These are phyloP conservation scores for Botrytis squamosa DNA, from an alignment of 2,329 filamentous ascomycete genomes.

Conservation along the genomic window DNA sequence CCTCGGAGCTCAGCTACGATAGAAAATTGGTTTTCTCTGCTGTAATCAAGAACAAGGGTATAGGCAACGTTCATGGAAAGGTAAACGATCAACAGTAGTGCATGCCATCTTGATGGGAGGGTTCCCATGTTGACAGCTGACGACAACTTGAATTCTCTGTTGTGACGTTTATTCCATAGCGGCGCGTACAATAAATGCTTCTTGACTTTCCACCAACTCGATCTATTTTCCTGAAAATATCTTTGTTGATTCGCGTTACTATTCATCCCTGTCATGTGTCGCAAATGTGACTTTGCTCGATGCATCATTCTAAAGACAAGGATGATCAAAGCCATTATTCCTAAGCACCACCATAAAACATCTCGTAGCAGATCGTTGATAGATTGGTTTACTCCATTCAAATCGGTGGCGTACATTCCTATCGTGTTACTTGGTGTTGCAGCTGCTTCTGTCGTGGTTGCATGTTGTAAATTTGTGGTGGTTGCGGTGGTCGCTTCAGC, in stretches of 20 bases:
- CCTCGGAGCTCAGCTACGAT: constrained; percentile 81
- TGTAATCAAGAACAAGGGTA: constrained; percentile 62
- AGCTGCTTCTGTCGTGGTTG: constrained; percentile 20
- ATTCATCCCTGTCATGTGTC: constrained; percentile 60
- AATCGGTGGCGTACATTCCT: constrained; percentile 53
- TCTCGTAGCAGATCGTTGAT: constrained; percentile 58
- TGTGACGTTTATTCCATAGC: constrained; percentile 63
- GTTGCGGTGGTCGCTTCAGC: constrained; percentile 15
- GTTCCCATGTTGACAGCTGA: constrained; percentile 60
- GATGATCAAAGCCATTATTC: constrained; percentile 54
- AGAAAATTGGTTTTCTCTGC: constrained; percentile 56
- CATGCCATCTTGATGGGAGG: constrained; percentile 63
- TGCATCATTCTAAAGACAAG: constrained; percentile 54
- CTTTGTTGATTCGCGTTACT: constrained; percentile 51
- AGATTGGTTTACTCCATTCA: constrained; percentile 60
- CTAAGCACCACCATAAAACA: constrained; percentile 60
- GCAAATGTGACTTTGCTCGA: constrained; percentile 55
- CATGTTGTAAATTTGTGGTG: constrained; percentile 21
- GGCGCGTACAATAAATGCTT: constrained; percentile 63
- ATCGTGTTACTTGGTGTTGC: constrained; percentile 48
- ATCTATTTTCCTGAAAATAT: constrained; percentile 60
- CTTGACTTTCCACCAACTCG: constrained; percentile 59
- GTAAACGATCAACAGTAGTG: constrained; percentile 56
- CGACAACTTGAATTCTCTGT: constrained; percentile 63
- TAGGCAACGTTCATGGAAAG: constrained; percentile 61